phyloP scores from a whole-genome alignment of 345 rosid genomes.

The Firmiana major region DNA sequence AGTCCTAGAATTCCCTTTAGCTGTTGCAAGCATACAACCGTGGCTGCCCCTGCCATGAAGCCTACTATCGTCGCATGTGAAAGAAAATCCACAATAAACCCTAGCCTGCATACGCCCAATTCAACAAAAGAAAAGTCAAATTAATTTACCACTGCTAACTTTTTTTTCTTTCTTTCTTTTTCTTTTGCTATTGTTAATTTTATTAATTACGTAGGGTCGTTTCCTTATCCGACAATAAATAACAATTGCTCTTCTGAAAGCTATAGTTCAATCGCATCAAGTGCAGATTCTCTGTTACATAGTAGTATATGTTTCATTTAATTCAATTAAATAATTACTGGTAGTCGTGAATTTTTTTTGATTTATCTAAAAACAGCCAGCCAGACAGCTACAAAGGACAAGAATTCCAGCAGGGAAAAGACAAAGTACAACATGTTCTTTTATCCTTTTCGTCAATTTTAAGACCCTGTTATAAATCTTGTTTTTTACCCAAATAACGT shows the following conservation, averaged over 20 bases:
- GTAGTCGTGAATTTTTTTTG: neutral
- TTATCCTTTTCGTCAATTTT: neutral
- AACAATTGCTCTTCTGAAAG: neutral
- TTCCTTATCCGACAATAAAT: neutral
- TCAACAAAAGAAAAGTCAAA: neutral
- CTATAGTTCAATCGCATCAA: neutral
- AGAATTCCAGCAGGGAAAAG: conserved; percentile 6
- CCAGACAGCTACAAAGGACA: conserved; percentile 12
- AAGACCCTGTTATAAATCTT: neutral
- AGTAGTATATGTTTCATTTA: neutral
- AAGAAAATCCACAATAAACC: conserved; percentile 86
- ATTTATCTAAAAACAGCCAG: neutral
- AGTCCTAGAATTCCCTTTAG: conserved; percentile 82
- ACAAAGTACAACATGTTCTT: conserved; percentile 8
- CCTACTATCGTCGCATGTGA: conserved; percentile 94
- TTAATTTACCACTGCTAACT: neutral
- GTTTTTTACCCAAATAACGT: neutral
- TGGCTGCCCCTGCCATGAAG: conserved; percentile 95
- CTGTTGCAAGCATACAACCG: conserved; percentile 82
- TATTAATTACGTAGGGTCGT: neutral
- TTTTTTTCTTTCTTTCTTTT: neutral
- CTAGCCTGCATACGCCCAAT: conserved; percentile 48
- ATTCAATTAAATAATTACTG: too few species aligned
- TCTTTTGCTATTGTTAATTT: neutral
- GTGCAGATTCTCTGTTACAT: neutral